Base-by-base conservation (phyloP, 1,284 basidiomycete genomes). In the Fomitiporia mediterranea region DNA sequence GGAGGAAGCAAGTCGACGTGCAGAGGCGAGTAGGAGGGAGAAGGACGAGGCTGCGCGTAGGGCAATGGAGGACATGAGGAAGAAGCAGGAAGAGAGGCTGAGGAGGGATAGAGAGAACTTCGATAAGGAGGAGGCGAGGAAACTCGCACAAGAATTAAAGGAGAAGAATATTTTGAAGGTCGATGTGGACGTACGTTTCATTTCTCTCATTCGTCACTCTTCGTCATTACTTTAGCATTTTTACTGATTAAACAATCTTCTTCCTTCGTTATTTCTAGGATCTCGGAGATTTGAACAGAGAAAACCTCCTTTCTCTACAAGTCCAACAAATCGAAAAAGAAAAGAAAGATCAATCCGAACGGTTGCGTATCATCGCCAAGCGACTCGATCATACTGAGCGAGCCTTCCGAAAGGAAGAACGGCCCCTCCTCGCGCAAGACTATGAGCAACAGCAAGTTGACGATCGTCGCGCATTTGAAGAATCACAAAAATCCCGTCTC, bases 271-370 rank as follows among this genome's bases (percentile, higher is more conserved):
- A 49, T 55, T 59, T 63, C 19, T 68, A 92, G 87, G 87, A 89
- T 68, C 79, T 94, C 71, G 88, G 91, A 65, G 82, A 84, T 52
- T 78, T 94, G 62, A 93, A 94, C 71, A 94, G 94, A 7, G 86
- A 92, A 66, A 86, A 86, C 61, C 82, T 99, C 60, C 91, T 98
- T 69, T 84, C 83, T 53, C 83, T 98, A 64, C 94, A 98, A 71
- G 94, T 98, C 51, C 86, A 92, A 64, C 93, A 97, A 68, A 79
- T 97, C 55, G 95, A 98, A 75, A 98, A 97, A 74, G 96, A 98
- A 75, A 97, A 97, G 81, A 88, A 86, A 65, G 91, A 95, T 64
- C 78, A 93, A 62, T 82, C 81, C 61, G 91, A 95, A 66, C 84
- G 88, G 25, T 79, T 98, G 59, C 87, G 94, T 35, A 83, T 95